Percentiles rank a stretch among this genome's conserved stretches.
phyloP scores from a whole-genome alignment of 176 grass and related monocot species.

The Luzula sylvatica region DNA sequence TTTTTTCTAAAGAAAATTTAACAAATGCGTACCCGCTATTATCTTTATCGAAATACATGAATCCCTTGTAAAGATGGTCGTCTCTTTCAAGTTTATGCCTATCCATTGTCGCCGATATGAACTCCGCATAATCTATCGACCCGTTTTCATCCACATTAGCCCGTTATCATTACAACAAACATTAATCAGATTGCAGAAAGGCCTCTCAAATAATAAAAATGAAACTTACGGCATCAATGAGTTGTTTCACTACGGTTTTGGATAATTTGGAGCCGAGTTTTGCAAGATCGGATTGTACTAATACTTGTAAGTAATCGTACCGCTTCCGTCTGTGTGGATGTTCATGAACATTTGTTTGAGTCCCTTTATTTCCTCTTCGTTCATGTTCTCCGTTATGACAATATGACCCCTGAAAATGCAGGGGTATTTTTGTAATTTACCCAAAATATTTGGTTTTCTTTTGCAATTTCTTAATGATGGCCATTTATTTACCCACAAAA shows the following conservation, averaged over 20 bases:
- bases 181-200: neutral
- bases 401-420: conserved; percentile 32
- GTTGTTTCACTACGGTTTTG: conserved; percentile 81
- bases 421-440: no score
- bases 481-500: conserved; percentile 44
- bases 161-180: conserved; percentile 29
- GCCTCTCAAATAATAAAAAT: neutral
- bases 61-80: conserved; percentile 82
- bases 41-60: conserved; percentile 97
- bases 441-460: no score
- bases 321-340: conserved; percentile 88
- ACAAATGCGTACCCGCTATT: conserved; percentile 34
- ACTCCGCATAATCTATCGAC: conserved; percentile 95
- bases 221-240: conserved; percentile 86
- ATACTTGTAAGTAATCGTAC: conserved; percentile 93
- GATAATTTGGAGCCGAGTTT: conserved; percentile 86
- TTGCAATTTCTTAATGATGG: conserved; percentile 23
- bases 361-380: conserved; percentile 80
- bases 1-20: neutral
- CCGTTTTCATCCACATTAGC: conserved; percentile 98
- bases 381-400: conserved; percentile 93
- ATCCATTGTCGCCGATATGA: conserved; percentile 96
- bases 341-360: conserved; percentile 97
- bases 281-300: no score
- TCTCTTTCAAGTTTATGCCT: conserved; percentile 88